A percentile compares a stretch with the other conserved stretches of the same genome.
Conservation (phyloP, 768 basidiomycete species). For the Phaeolepiota aurea region DNA sequence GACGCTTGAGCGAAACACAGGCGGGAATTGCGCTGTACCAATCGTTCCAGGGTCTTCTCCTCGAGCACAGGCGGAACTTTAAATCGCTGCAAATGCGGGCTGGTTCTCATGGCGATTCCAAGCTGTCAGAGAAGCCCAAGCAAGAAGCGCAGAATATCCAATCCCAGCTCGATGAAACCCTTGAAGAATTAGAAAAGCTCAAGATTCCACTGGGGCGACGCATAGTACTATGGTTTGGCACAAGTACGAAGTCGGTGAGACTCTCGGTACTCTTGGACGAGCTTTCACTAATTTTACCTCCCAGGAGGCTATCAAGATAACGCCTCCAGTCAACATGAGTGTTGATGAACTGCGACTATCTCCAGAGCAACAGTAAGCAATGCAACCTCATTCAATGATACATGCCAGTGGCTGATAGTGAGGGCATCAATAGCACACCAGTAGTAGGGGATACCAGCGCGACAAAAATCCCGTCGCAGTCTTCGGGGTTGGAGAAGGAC, state of each 20-base stretch:
- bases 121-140: conserved; percentile 4
- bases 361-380: too few species aligned
- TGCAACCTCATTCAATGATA: too few species aligned
- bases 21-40: conserved; percentile 19
- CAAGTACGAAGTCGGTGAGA: background rate
- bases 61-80: conserved; percentile 13
- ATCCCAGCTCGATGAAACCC: conserved; percentile 10
- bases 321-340: too few species aligned
- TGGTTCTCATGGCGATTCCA: conserved; percentile 4
- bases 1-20: conserved; percentile 17
- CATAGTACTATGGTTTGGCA: conserved; percentile 4
- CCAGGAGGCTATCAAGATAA: too few species aligned
- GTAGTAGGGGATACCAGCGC: too few species aligned
- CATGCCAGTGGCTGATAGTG: too few species aligned
- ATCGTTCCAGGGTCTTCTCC: conserved; percentile 14
- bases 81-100: conserved; percentile 8
- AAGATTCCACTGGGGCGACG: conserved; percentile 3
- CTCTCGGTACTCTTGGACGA: too few species aligned
- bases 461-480: too few species aligned
- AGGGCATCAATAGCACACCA: too few species aligned
- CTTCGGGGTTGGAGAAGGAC: too few species aligned
- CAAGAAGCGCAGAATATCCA: conserved; percentile 8
- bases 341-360: too few species aligned
- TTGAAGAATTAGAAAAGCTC: conserved; percentile 9
- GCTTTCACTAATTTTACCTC: too few species aligned